These are phyloP conservation scores for Hyaloperonospora brassicae DNA, from an alignment of 352 stramenopile genomes.

Conservation along the genomic window DNA sequence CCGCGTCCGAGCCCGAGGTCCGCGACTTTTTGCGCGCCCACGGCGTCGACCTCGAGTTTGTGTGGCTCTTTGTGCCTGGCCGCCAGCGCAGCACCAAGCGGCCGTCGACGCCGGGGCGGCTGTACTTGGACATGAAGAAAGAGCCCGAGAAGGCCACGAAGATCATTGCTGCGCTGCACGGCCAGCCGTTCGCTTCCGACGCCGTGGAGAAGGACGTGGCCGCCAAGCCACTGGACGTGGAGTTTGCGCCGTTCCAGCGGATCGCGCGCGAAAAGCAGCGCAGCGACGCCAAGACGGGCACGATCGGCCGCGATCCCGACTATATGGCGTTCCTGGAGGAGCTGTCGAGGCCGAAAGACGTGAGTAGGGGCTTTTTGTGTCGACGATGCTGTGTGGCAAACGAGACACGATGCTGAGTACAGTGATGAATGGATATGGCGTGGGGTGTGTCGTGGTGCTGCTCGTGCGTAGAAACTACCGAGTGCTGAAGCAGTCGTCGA, in stretches of 20 bases:
- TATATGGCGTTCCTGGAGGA: conserved; percentile 70
- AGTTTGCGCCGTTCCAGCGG: conserved; percentile 75
- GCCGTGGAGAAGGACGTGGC: conserved; percentile 29
- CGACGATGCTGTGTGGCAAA: not conserved
- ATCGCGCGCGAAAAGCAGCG: conserved; percentile 71
- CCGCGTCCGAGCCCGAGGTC: conserved; percentile 32
- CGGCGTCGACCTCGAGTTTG: conserved; percentile 27
- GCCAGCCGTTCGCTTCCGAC: conserved; percentile 28
- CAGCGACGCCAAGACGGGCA: conserved; percentile 69
- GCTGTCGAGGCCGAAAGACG: conserved; percentile 55
- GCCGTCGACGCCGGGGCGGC: conserved; percentile 30
- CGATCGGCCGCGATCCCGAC: conserved; percentile 64
- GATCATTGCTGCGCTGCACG: conserved; percentile 49
- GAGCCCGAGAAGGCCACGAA: conserved; percentile 38
- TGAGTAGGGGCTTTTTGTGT: conserved; percentile 13
- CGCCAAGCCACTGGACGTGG: conserved; percentile 37
- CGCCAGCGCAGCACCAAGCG: conserved; percentile 52
- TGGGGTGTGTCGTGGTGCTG: conserved; percentile 1
- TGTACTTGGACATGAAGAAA: conserved; percentile 75
- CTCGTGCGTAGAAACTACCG: conserved; percentile 51
- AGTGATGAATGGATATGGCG: not conserved
- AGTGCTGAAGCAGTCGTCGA: conserved; percentile 53
- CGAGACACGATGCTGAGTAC: not conserved
- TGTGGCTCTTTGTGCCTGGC: conserved; percentile 64
- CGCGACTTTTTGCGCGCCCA: conserved; percentile 29